Conservation (phyloP, 306 rosid genomes). For the Alnus rubra region DNA sequence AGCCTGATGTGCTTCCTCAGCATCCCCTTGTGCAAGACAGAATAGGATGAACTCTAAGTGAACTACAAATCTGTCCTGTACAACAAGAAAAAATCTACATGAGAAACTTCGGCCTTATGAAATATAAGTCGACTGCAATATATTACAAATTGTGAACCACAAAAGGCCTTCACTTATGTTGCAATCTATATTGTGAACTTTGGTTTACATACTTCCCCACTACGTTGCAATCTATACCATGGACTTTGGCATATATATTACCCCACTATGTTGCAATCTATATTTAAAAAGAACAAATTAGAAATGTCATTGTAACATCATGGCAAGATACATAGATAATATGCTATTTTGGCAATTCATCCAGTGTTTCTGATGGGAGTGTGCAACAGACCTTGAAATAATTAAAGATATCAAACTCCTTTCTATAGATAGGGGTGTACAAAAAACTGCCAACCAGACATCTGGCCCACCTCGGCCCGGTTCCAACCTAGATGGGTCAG, state of each 20-base stretch:
- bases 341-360: neutral
- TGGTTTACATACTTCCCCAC: neutral
- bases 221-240: neutral
- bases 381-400: neutral
- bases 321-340: neutral
- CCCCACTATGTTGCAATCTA: neutral
- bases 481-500: too few species aligned
- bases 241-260: neutral
- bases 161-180: neutral
- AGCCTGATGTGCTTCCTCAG: constrained; percentile 51
- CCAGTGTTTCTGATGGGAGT: neutral
- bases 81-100: constrained; percentile 32
- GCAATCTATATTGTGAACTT: neutral
- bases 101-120: constrained; percentile 17
- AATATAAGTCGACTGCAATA: constrained; percentile 15
- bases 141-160: neutral
- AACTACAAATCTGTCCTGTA: constrained; percentile 58
- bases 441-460: too few species aligned
- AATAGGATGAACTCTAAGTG: constrained; percentile 58
- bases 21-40: constrained; percentile 53
- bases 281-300: neutral
- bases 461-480: too few species aligned
- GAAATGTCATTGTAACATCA: neutral
- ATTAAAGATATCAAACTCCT: neutral
- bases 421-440: neutral